Evolutionary conservation across 768 basidiomycete genomes (phyloP).

Genomic region (Lepiota brunneoincarnata): DNA sequence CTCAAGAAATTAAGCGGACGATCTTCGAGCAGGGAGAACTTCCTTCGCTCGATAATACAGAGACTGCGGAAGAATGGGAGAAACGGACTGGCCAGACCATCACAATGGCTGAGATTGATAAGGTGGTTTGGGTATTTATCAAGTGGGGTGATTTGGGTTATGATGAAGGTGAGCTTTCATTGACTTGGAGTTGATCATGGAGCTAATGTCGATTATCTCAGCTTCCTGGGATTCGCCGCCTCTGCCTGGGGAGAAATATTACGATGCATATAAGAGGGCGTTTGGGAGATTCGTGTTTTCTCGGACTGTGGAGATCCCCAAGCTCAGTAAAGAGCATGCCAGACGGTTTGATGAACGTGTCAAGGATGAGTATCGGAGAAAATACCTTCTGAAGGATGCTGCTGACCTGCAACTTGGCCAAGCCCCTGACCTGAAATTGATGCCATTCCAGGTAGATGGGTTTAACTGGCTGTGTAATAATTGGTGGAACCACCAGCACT

Average conservation of each 20-base stretch:
- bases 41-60: slow-evolving; percentile 50
- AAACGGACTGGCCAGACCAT: slow-evolving; percentile 37
- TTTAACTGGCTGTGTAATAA: slow-evolving; percentile 85
- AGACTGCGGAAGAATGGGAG: slow-evolving; percentile 67
- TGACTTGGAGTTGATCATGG: background rate
- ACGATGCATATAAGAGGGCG: slow-evolving; percentile 64
- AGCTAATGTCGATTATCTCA: slow-evolving; percentile 26
- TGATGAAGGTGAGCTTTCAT: slow-evolving; percentile 67
- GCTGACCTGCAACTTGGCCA: slow-evolving; percentile 70
- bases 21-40: slow-evolving; percentile 62
- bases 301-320: slow-evolving; percentile 56
- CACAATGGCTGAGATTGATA: slow-evolving; percentile 45
- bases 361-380: slow-evolving; percentile 50
- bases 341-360: slow-evolving; percentile 49
- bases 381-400: slow-evolving; percentile 44
- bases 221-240: slow-evolving; percentile 96
- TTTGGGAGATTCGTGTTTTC: slow-evolving; percentile 66
- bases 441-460: slow-evolving; percentile 89
- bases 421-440: slow-evolving; percentile 57
- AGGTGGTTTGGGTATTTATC: slow-evolving; percentile 79
- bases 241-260: slow-evolving; percentile 48
- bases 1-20: slow-evolving; percentile 27
- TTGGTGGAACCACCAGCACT: slow-evolving; percentile 84
- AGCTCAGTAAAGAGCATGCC: slow-evolving; percentile 39
- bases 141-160: slow-evolving; percentile 97